Evolutionary conservation across 805 yeast genomes (phyloP).

Genomic region (Candida saitoana): DNA sequence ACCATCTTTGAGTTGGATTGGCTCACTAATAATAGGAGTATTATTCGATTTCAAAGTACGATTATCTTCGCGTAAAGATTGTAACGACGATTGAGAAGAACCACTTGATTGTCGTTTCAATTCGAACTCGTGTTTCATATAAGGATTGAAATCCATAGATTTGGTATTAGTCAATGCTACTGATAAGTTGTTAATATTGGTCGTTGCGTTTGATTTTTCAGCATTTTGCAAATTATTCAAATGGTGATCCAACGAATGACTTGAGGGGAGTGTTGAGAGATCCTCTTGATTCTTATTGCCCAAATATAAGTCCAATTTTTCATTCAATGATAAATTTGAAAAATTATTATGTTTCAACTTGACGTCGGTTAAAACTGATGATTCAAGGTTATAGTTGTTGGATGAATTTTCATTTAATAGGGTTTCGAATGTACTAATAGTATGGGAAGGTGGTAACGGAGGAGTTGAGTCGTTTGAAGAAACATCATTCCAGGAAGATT

Average conservation of each 20-base stretch:
- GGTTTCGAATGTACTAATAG: conserved; percentile 9
- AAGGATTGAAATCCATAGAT: conserved; percentile 31
- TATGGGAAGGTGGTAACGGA: conserved; percentile 29
- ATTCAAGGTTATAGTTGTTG: conserved; percentile 7
- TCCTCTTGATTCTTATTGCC: conserved; percentile 9
- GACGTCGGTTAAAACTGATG: conserved; percentile 13
- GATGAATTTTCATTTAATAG: conserved; percentile 8
- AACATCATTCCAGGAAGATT: conserved; percentile 19
- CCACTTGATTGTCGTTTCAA: conserved; percentile 27
- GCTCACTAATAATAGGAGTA: conserved; percentile 14
- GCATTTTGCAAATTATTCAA: conserved; percentile 27
- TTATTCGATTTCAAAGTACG: conserved; percentile 20
- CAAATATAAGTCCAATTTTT: conserved; percentile 43
- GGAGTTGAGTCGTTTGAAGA: conserved; percentile 13
- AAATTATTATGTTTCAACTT: conserved; percentile 21
- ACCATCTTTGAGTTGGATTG: conserved; percentile 38
- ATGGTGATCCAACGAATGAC: conserved; percentile 28
- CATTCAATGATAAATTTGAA: conserved; percentile 36
- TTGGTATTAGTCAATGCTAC: conserved; percentile 18
- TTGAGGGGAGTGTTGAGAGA: neutral
- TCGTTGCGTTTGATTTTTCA: conserved; percentile 21
- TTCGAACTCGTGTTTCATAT: conserved; percentile 24
- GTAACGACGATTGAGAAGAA: conserved; percentile 40
- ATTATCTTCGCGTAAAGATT: conserved; percentile 28
- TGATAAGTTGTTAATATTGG: conserved; percentile 34